Evolutionary conservation across 2,329 filamentous ascomycete species (phyloP), one percentile per base, ranked within the genome.

Genomic region (Stagonosporopsis cucurbitacearum): DNA sequence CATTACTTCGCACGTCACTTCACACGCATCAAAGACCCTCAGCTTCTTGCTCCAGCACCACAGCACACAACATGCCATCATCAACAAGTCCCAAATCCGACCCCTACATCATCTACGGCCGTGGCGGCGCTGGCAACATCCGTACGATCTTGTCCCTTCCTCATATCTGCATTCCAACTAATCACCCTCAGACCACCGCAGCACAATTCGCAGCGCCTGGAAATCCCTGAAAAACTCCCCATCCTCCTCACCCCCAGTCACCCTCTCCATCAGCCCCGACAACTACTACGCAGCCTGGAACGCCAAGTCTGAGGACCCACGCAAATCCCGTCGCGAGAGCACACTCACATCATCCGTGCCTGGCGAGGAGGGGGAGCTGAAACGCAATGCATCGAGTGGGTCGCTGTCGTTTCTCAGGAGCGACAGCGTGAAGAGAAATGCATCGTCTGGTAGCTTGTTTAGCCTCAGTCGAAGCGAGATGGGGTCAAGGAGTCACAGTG

Each of bases 41-140:
- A 43, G 17, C 7, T 32, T 15, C 13, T 32, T 12, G 30, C 26
- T 20, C n/a, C 41, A 20, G 20, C 11, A 19, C 33, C 13, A 37
- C 28, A n/a, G n/a, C n/a, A 30, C 15, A 39, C 49, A 57, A 11
- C 12, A 57, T 57, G 54, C 54, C 48, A 36, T 49, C 47, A 12
- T 52, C 48, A 17, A 44, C 49, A 36, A 40, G 23, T 26, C 54
- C 54, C 28, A 57, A 57, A 37, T 32, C 47, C 3, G 54, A 57
- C 33, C 54, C 54, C 11, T 57, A 57, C 49, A 57, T 57, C 49
- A 45, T 53, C n/a, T 57, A 57, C 26, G 54, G 54, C 7, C 54
- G 54, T 44, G 54, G 54, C 39, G 54, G 54, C 26, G 54, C 54
- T 7, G 54, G 54, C 20, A 57, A 57, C 39, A 52, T 57, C 26